Evolutionary conservation across 345 rosid species (phyloP).

Genomic region (Citrus inodora): DNA sequence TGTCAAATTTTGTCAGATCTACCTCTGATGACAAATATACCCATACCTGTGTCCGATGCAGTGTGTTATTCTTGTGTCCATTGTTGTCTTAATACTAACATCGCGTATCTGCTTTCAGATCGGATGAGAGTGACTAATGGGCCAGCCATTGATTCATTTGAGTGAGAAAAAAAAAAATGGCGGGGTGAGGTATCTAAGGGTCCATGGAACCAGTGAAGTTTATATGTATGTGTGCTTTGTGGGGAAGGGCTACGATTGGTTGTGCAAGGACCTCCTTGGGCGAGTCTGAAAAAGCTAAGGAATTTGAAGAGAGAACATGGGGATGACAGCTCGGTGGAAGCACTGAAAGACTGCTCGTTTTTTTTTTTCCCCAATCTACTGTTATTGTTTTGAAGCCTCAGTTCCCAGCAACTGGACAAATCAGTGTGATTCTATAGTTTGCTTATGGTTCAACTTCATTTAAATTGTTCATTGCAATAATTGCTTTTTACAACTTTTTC

Average conservation of each 20-base stretch:
- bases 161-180: slow-evolving; percentile 26
- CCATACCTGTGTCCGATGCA: slow-evolving; percentile 31
- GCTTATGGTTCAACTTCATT: slow-evolving; percentile 18
- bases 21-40: slow-evolving; percentile 35
- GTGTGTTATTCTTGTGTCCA: slow-evolving; percentile 25
- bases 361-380: slow-evolving; percentile 9
- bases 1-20: background rate
- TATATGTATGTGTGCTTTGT: slow-evolving; percentile 36
- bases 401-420: slow-evolving; percentile 38
- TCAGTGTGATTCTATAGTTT: slow-evolving; percentile 28
- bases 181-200: slow-evolving; percentile 34
- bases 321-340: slow-evolving; percentile 29
- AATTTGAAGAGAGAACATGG: slow-evolving; percentile 23
- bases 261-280: slow-evolving; percentile 42
- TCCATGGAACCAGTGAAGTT: slow-evolving; percentile 34
- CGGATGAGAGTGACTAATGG: slow-evolving; percentile 42
- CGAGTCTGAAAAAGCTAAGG: slow-evolving; percentile 5
- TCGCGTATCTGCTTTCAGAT: slow-evolving; percentile 44
- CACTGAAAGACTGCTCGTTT: slow-evolving; percentile 33
- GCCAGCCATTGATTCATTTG: slow-evolving; percentile 34
- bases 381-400: slow-evolving; percentile 30
- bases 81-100: slow-evolving; percentile 41
- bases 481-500: slow-evolving; percentile 13
- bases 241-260: slow-evolving; percentile 32
- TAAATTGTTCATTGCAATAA: slow-evolving; percentile 20